Evolutionary conservation across 805 yeast genomes (phyloP), one percentile per base, ranked within the genome.

Genomic region (Sporopachydermia lactativora): DNA sequence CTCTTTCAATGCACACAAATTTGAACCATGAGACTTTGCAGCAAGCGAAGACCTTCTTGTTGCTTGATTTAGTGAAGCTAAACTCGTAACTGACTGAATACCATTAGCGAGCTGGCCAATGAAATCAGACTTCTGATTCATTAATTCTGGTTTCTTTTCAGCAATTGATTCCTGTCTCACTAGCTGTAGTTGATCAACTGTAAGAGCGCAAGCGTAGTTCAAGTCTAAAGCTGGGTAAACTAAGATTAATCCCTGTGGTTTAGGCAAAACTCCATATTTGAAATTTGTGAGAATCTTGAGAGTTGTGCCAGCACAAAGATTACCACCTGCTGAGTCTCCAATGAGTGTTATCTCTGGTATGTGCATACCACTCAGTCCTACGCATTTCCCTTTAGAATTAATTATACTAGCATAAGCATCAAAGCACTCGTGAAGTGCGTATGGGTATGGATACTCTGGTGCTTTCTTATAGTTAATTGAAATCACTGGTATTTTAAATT

Each of bases 291-390:
- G 38, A 3, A 52, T 31, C 19, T 45, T 49, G 15, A 52, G 40
- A 31, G 45, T 46, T 13, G 44, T 41, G 6, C 51, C 55, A 2
- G 57, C 45, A 4, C 42, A 49, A 16, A 52, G 41, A 42, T 52
- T 52, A 4, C 55, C 55, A 6, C 55, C 55, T 4, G 55, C 56
- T 24, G 55, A 52, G 31, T 52, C 55, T 6, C 55, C 55, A 4
- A 43, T 39, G 18, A 52, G 19, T 18, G 45, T 46, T 11, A 52
- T 37, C 14, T 51, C 43, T 6, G 52, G 45, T 13, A 42, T 42
- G 4, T 34, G 15, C 3, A 24, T 18, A n/a, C 55, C 56, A 1
- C 47, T 39, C n/a, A 52, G 45, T 11, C 55, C 55, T 17, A 52
- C 41, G 18, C 52, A 51, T 6, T 40, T 36, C 2, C 55, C 55